Evolutionary conservation across 768 basidiomycete species (phyloP), one percentile per base, ranked within the genome.

Genomic region (Panaeolus cyanescens): DNA sequence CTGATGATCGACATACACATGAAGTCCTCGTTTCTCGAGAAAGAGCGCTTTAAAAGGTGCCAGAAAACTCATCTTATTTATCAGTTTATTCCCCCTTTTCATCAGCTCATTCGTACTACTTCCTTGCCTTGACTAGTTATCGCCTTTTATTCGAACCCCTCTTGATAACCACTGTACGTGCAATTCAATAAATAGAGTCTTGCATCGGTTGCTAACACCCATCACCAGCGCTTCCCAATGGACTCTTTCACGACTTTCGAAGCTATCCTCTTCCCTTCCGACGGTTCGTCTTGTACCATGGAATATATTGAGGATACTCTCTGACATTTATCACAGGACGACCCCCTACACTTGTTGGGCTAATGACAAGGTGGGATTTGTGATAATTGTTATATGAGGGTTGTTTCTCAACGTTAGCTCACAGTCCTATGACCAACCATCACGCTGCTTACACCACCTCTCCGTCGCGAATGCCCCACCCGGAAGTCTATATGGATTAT

Each of bases 401-500:
- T 61, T 55, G 57, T 22, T 50, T 13, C 33, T 57, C 25, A 60
- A 54, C 13, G 32, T 63, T 32, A 62, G 59, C 42, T 34, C 31
- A 20, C 62, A 84, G 83, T 64, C 79, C 79, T 2, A 79, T 81
- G 73, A 71, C 79, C 17, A 73, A 77, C 59, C 79, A 81, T 50
- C 81, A 83, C 61, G 75, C 74, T 13, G 73, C 79, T 10, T 81
- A 81, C 58, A 79, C 78, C 42, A 70, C 76, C 59, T 73, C 80
- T 30, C 80, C 81, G 32, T 75, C 85, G 50, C 86, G 88, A 56
- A 83, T 91, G 79, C 92, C 92, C 0, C 92, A 93, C 72, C 92
- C 92, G 10, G 91, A 93, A 72, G 84, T 91, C 39, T 85, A 90
- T 70, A 93, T 93, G 91, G 90, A 93, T 74, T 90, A 88, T 74